phyloP scores from a whole-genome alignment of 768 basidiomycete species.

The Tricholoma saponaceum region DNA sequence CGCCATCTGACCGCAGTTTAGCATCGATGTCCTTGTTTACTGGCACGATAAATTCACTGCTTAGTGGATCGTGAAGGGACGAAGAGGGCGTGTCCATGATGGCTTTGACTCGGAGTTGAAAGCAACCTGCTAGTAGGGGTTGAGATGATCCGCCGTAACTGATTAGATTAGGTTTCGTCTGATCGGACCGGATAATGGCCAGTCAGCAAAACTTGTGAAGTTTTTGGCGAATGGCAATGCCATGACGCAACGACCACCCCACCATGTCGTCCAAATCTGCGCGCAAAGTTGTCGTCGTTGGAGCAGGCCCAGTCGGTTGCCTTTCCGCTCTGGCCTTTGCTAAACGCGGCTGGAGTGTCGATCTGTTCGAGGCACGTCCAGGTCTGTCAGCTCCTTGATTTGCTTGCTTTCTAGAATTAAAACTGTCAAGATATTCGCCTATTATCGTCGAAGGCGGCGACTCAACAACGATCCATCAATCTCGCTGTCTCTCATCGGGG shows the following conservation, averaged over 20 bases:
- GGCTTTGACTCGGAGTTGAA: background rate
- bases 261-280: constrained; percentile 7
- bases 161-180: constrained; percentile 15
- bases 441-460: constrained; percentile 57
- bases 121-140: background rate
- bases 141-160: background rate
- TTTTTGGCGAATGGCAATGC: no score
- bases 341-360: constrained; percentile 81
- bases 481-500: constrained; percentile 93
- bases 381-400: constrained; percentile 37
- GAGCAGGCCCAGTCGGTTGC: constrained; percentile 94
- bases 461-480: constrained; percentile 89
- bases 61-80: constrained; percentile 27
- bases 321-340: constrained; percentile 84
- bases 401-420: background rate
- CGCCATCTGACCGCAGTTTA: constrained; percentile 30
- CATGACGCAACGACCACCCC: background rate
- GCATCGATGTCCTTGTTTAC: constrained; percentile 49
- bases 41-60: constrained; percentile 54
- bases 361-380: constrained; percentile 74
- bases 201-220: no score
- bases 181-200: background rate
- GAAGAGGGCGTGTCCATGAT: background rate
- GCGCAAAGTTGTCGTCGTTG: constrained; percentile 63
- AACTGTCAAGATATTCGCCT: constrained; percentile 62